Base-by-base conservation (phyloP, 2,329 filamentous ascomycete species). In the Pestalotiopsis sp. region DNA sequence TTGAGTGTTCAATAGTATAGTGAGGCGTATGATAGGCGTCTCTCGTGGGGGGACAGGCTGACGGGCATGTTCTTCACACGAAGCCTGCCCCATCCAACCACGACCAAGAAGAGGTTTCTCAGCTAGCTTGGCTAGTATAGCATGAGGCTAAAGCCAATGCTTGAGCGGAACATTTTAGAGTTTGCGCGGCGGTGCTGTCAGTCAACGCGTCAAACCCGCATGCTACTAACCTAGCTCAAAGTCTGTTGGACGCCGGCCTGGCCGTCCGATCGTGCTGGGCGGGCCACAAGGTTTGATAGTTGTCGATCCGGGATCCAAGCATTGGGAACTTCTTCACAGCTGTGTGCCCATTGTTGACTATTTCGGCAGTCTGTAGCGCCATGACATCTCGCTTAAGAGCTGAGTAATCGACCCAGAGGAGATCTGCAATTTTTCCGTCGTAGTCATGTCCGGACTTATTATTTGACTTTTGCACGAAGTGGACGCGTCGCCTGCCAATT, bases 131-230 rank as follows among this genome's bases (percentile, higher is more conserved):
- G 30, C 30, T 35, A 35, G 30, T 35, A 52, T 52, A 52, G 20
- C 7, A 52, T 17, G 44, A 52, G 44, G 6, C 44, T 52, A n/a
- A n/a, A 52, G 44, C 20, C 44, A 52, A 10, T 59, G 24, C 22
- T 35, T 22, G 56, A 17, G 24, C 56, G 56, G 30, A 59, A 59
- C 22, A 20, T 35, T 35, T 65, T 65, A 55, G 48, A 39, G 44
- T 65, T 55, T 56, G 44, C 14, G 22, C 20, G 52, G 48, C n/a
- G 20, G 62, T 57, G 13, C 62, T 65, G 62, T 65, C 62, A 65
- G 62, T 65, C 62, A 56, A 65, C 30, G 62, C 62, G 62, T 65
- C 62, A 65, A 57, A 65, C 62, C 62, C 62, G 44, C 44, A 35
- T 65, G 48, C 26, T 52, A 52, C 44, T 56, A 24, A 13, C 52